phyloP scores from a whole-genome alignment of 1,139 yeast genomes.

The Pichia sp. region DNA sequence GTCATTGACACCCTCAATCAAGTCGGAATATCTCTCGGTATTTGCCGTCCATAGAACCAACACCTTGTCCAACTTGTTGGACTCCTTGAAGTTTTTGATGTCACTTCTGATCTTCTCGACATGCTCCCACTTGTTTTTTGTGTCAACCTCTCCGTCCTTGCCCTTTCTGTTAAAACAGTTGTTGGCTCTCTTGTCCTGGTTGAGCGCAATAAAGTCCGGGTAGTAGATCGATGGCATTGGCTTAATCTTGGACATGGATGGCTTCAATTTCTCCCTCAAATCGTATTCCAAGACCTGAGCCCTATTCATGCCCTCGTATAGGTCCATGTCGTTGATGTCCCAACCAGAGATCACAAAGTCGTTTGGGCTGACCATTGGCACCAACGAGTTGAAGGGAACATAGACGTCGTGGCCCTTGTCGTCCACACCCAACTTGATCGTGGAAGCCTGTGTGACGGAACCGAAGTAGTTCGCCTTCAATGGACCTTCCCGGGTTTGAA shows the following conservation, averaged over 20 bases:
- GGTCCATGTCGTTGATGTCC: slow-evolving; percentile 76
- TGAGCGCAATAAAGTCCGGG: slow-evolving; percentile 95
- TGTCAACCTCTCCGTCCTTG: slow-evolving; percentile 45
- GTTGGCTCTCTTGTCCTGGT: slow-evolving; percentile 89
- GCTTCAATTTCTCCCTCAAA: slow-evolving; percentile 71
- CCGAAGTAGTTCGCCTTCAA: slow-evolving; percentile 87
- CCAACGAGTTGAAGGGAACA: slow-evolving; percentile 85
- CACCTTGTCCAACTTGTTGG: slow-evolving; percentile 76
- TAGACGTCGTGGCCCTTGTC: slow-evolving; percentile 78
- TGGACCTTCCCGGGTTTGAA: slow-evolving; percentile 78
- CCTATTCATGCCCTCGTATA: slow-evolving; percentile 78
- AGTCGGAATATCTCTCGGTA: slow-evolving; percentile 87
- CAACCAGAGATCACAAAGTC: slow-evolving; percentile 91
- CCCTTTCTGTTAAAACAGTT: slow-evolving; percentile 64
- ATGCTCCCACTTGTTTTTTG: slow-evolving; percentile 78
- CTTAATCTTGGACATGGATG: slow-evolving; percentile 55
- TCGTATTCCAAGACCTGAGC: slow-evolving; percentile 84
- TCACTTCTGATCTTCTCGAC: slow-evolving; percentile 84
- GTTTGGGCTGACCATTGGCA: slow-evolving; percentile 87
- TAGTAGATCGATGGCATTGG: slow-evolving; percentile 88
- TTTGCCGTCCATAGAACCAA: slow-evolving; percentile 96
- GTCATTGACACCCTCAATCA: slow-evolving; percentile 78
- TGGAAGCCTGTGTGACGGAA: slow-evolving; percentile 92
- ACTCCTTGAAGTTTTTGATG: slow-evolving; percentile 70
- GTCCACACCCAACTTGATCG: slow-evolving; percentile 86